Percentiles rank a stretch among this genome's conserved stretches.
Conservation (phyloP, 2,329 filamentous ascomycete genomes). For the Cadophora luteo-olivacea region DNA sequence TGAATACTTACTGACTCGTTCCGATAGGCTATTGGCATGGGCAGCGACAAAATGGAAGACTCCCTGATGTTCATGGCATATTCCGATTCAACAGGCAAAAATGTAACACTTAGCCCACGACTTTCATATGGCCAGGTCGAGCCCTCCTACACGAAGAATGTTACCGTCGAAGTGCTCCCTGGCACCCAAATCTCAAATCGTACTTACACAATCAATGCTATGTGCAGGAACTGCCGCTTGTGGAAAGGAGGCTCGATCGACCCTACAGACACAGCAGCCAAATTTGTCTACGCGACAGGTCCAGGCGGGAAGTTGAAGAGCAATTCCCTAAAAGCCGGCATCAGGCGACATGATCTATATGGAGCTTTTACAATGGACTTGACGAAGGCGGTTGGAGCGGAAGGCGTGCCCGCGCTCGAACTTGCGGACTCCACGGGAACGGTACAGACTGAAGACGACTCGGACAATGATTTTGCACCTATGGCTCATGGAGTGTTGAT, state of each 20-base stretch:
- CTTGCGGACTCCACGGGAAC: conserved; percentile 39
- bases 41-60: conserved; percentile 57
- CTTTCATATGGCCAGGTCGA: conserved; percentile 58
- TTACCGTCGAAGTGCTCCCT: conserved; percentile 53
- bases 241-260: conserved; percentile 59
- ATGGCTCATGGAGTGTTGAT: conserved; percentile 53
- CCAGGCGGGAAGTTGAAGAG: conserved; percentile 52
- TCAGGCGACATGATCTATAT: conserved; percentile 60
- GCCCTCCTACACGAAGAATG: conserved; percentile 52
- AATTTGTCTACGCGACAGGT: conserved; percentile 63
- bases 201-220: conserved; percentile 54
- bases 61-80: conserved; percentile 63
- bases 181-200: conserved; percentile 55
- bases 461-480: conserved; percentile 41
- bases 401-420: conserved; percentile 50
- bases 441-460: conserved; percentile 49
- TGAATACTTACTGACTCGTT: too few species aligned
- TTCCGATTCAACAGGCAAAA: conserved; percentile 51
- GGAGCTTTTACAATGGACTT: conserved; percentile 64
- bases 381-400: conserved; percentile 54
- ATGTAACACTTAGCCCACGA: conserved; percentile 63
- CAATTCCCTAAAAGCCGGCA: conserved; percentile 50
- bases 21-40: conserved; percentile 61
- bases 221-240: conserved; percentile 59
- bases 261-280: conserved; percentile 53